phyloP scores from a whole-genome alignment of 768 basidiomycete genomes.

The Rhodotorula toruloides region DNA sequence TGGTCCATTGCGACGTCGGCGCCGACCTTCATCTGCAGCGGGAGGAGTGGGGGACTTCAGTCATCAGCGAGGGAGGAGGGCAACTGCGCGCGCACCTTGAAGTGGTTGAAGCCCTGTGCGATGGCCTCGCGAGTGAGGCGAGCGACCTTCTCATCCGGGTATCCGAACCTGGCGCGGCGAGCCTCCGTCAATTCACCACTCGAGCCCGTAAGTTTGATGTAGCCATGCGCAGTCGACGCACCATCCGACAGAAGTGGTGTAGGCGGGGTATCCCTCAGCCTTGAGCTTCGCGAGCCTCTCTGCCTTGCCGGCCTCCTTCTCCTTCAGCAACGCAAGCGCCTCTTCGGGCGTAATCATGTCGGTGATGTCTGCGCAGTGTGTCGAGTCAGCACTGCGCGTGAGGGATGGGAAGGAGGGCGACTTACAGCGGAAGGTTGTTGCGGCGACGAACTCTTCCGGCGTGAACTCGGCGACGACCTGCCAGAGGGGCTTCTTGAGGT shows the following conservation, averaged over 20 bases:
- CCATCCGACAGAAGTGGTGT: conserved; percentile 41
- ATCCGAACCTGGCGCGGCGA: conserved; percentile 54
- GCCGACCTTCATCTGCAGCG: conserved; percentile 77
- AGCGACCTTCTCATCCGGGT: conserved; percentile 84
- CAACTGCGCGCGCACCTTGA: conserved; percentile 54
- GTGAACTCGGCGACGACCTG: conserved; percentile 88
- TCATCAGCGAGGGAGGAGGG: background rate
- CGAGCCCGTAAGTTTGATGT: background rate
- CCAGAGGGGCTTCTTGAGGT: conserved; percentile 81
- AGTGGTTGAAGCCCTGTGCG: conserved; percentile 86
- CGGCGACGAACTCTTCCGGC: conserved; percentile 46
- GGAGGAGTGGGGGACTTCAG: background rate
- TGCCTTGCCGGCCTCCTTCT: conserved; percentile 67
- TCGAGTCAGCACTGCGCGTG: conserved; percentile 56
- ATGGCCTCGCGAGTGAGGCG: conserved; percentile 78
- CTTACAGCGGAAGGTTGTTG: conserved; percentile 20
- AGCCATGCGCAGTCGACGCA: too few relatives aligned
- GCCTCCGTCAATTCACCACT: background rate
- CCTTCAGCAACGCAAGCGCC: conserved; percentile 73
- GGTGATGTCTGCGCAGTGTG: conserved; percentile 75
- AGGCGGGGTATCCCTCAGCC: conserved; percentile 38
- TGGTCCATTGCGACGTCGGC: conserved; percentile 73
- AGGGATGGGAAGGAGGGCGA: background rate
- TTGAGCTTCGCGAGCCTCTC: conserved; percentile 70
- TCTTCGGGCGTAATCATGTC: conserved; percentile 89